These are phyloP conservation scores for Dimocarpus longan DNA, from an alignment of 345 rosid species.

Conservation along the genomic window DNA sequence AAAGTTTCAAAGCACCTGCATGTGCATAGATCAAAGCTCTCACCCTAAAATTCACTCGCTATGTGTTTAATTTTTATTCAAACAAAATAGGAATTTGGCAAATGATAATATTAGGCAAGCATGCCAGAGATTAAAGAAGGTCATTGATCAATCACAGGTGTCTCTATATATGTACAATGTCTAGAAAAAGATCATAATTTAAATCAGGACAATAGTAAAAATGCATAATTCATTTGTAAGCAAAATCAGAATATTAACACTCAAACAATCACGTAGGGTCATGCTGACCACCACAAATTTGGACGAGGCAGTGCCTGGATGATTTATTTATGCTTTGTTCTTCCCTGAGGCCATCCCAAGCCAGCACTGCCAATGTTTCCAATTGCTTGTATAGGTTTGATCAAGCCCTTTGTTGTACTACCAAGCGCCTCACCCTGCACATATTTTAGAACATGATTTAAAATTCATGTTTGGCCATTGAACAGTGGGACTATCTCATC, in stretches of 20 bases:
- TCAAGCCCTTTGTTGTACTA: slow-evolving; percentile 57
- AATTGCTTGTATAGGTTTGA: slow-evolving; percentile 62
- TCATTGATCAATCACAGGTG: background rate
- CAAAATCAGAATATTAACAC: background rate
- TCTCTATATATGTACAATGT: no score
- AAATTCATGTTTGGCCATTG: background rate
- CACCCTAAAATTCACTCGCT: no score
- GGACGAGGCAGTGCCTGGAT: background rate
- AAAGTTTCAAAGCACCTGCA: no score
- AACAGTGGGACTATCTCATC: background rate
- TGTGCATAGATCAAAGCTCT: no score
- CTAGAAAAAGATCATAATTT: background rate
- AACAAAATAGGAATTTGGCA: background rate
- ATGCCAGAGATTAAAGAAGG: background rate
- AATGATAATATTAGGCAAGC: background rate
- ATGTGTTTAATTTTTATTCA: no score
- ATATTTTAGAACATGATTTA: background rate
- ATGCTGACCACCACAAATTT: background rate
- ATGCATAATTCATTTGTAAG: background rate
- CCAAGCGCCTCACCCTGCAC: slow-evolving; percentile 82
- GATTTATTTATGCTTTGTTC: slow-evolving; percentile 30
- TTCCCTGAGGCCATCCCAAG: slow-evolving; percentile 63
- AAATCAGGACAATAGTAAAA: background rate
- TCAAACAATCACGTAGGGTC: background rate
- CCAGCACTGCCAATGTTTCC: slow-evolving; percentile 83